Percentiles rank a stretch among this genome's conserved stretches.
These are phyloP conservation scores for Cryptococcus sp. DNA, from an alignment of 1,284 basidiomycete genomes.

Conservation along the genomic window DNA sequence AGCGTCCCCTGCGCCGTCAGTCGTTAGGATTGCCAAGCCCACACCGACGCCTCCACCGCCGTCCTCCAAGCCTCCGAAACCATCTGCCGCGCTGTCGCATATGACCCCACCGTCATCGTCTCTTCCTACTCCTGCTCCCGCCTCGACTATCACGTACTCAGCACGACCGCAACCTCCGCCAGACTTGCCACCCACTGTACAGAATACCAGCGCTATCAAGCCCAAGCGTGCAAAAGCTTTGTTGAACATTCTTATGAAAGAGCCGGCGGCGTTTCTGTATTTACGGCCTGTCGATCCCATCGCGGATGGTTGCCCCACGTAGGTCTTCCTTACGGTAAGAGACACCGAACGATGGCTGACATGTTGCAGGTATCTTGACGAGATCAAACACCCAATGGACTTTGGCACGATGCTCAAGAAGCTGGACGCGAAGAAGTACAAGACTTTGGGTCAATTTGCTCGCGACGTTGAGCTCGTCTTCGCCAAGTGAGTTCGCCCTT, in stretches of 20 bases:
- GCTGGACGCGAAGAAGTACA: constrained; percentile 66
- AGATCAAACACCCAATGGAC: constrained; percentile 94
- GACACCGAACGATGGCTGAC: background rate
- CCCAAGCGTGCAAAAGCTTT: constrained; percentile 78
- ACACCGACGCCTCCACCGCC: background rate
- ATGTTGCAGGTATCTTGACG: constrained; percentile 76
- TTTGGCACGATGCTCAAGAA: constrained; percentile 80
- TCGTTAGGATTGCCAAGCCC: background rate
- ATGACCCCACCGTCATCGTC: background rate
- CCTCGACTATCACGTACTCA: constrained; percentile 18
- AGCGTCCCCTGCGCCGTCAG: constrained; percentile 1
- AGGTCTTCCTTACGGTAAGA: constrained; percentile 45
- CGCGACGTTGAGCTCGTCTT: constrained; percentile 83
- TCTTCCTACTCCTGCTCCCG: background rate
- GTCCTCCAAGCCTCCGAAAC: background rate
- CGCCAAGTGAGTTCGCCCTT: constrained; percentile 62
- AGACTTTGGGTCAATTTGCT: constrained; percentile 77
- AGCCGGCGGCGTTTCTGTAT: constrained; percentile 71
- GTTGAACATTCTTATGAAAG: constrained; percentile 65
- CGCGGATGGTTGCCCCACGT: constrained; percentile 82
- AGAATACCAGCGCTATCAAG: constrained; percentile 59
- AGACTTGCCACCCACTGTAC: constrained; percentile 30
- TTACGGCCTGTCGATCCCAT: constrained; percentile 81
- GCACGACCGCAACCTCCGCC: constrained; percentile 44
- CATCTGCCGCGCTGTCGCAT: background rate